phyloP scores from a whole-genome alignment of 176 grass and related monocot species.

The Thinopyrum elongatum region DNA sequence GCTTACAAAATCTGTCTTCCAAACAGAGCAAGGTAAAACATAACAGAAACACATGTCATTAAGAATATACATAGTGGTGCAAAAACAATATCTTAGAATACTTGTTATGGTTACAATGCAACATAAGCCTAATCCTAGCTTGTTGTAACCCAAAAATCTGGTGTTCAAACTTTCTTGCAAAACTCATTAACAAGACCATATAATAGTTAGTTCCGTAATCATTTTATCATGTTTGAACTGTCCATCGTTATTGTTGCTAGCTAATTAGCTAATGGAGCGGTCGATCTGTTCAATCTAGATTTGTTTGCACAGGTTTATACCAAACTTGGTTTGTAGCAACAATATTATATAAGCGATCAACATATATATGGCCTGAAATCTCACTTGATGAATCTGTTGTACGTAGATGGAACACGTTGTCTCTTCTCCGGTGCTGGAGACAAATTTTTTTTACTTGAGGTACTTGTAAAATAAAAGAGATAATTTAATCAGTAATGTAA shows the following conservation, averaged over 20 bases:
- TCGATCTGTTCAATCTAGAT: not conserved
- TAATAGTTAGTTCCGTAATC: not conserved
- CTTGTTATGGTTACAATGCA: not conserved
- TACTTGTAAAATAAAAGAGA: not conserved
- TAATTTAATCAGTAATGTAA: not conserved
- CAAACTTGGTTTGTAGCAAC: no score
- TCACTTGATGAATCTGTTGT: constrained; percentile 98
- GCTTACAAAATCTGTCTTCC: not conserved
- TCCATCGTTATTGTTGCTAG: not conserved
- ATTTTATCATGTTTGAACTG: not conserved
- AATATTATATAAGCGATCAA: not conserved
- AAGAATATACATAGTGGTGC: not conserved
- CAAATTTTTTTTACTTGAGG: not conserved
- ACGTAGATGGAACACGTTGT: constrained; percentile 88
- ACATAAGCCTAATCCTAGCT: not conserved
- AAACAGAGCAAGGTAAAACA: not conserved
- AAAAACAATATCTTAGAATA: not conserved
- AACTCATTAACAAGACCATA: not conserved
- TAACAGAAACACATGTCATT: not conserved
- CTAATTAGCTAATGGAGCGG: not conserved
- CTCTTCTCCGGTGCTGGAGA: constrained; percentile 75
- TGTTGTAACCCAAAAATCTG: not conserved
- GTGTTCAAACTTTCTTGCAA: not conserved
- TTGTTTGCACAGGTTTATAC: not conserved
- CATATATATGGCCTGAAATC: not conserved